These are phyloP conservation scores for Myxozyma lipomycoides DNA, from an alignment of 805 yeast species.

Conservation along the genomic window DNA sequence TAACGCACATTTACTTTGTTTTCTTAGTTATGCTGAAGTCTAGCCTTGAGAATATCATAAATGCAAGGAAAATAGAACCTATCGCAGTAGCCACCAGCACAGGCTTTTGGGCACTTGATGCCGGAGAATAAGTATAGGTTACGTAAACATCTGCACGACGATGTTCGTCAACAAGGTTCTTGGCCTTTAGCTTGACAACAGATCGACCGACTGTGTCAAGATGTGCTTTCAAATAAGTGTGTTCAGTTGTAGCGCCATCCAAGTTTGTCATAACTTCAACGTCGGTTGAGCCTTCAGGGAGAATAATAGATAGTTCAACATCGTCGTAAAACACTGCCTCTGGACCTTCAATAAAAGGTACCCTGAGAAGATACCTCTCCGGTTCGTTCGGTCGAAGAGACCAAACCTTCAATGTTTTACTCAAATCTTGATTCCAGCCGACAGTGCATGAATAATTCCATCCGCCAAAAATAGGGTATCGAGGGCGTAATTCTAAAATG, in stretches of 20 bases:
- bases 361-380: constrained; percentile 53
- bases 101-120: constrained; percentile 61
- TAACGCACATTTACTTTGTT: too few species aligned
- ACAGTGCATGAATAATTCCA: constrained; percentile 94
- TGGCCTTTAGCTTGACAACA: constrained; percentile 56
- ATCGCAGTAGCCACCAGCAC: constrained; percentile 48
- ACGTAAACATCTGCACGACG: constrained; percentile 53
- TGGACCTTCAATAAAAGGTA: constrained; percentile 74
- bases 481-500: constrained; percentile 63
- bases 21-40: constrained; percentile 15
- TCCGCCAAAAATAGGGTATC: constrained; percentile 93
- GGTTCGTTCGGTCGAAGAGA: constrained; percentile 42
- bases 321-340: constrained; percentile 62
- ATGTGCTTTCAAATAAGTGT: constrained; percentile 44
- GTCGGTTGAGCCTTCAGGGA: constrained; percentile 76
- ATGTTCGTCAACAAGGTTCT: constrained; percentile 67
- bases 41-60: constrained; percentile 31
- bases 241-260: constrained; percentile 31
- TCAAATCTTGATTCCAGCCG: constrained; percentile 77
- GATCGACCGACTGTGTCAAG: constrained; percentile 80
- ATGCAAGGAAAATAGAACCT: constrained; percentile 52
- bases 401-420: constrained; percentile 38
- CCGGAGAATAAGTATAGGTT: constrained; percentile 53
- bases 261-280: not conserved
- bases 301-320: constrained; percentile 56